A percentile compares a stretch with the other conserved stretches of the same genome.
Conservation (phyloP, 352 stramenopile species). For the Globisporangium parvum region DNA sequence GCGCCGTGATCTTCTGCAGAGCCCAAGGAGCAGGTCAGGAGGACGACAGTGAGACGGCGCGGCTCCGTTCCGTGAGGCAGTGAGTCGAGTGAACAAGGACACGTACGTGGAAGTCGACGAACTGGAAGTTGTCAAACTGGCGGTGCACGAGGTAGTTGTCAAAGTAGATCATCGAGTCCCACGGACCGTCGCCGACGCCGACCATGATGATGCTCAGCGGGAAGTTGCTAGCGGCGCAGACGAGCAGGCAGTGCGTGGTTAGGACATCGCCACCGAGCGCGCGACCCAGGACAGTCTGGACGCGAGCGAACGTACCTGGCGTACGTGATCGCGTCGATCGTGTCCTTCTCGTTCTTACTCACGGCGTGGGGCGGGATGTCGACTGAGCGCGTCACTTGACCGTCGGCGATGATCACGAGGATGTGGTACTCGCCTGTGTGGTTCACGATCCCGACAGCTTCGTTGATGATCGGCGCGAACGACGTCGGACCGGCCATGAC, state of each 20-base stretch:
- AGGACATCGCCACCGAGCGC: background rate
- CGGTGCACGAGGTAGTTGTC: conserved; percentile 72
- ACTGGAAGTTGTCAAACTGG: conserved; percentile 87
- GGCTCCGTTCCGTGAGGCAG: background rate
- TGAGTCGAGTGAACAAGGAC: background rate
- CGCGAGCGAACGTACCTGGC: conserved; percentile 18
- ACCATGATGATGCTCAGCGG: conserved; percentile 79
- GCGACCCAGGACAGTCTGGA: background rate
- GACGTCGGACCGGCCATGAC: conserved; percentile 79
- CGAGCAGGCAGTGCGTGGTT: background rate
- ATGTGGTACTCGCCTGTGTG: conserved; percentile 78
- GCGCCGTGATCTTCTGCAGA: conserved; percentile 44
- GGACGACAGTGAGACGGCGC: background rate
- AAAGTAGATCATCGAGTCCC: conserved; percentile 78
- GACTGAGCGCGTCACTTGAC: conserved; percentile 79
- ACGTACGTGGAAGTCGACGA: conserved; percentile 74
- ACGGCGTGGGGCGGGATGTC: conserved; percentile 68
- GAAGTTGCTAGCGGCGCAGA: conserved; percentile 41
- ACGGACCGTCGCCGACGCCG: conserved; percentile 74
- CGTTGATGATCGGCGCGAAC: conserved; percentile 83
- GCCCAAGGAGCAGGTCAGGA: background rate
- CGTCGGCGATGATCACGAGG: conserved; percentile 84
- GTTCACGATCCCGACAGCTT: conserved; percentile 78
- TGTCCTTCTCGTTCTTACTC: conserved; percentile 84
- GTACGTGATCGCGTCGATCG: conserved; percentile 79